Evolutionary conservation across 1,284 basidiomycete genomes (phyloP), one percentile per base, ranked within the genome.

Genomic region (Cutaneotrichosporon arboriforme): DNA sequence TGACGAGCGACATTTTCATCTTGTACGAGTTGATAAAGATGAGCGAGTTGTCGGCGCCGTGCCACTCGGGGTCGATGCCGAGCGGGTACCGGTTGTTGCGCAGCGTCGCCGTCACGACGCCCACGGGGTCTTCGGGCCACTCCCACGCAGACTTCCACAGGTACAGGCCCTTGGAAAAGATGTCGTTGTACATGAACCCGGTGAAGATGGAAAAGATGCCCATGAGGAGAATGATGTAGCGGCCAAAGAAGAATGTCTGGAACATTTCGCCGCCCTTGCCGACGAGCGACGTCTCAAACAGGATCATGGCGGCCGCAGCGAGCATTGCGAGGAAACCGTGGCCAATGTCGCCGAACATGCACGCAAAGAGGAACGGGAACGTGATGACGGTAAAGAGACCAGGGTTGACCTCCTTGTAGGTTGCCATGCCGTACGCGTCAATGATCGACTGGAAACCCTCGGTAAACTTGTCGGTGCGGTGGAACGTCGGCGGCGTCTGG

Each of bases 271-370:
- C 54, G 35, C 65, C 89, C 36, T 94, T 79, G 57, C 86, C 83
- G 15, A 81, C 84, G 67, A 93, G 81, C 71, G 83, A 85, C 70
- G 81, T 84, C 77, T 99, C 96, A 42, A 83, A 81, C 52, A 87
- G 52, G 69, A 96, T 90, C 90, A 98, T 92, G 57, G 81, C 83
- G 8, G 85, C 60, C 2, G 90, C 93, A 20, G 86, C 82, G 35
- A 83, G 68, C 63, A 88, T 81, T 68, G 91, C 87, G 69, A 98
- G 84, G 58, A 85, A 78, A 40, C 91, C 96, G 76, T 99, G 94
- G 10, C 96, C 96, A 70, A 98, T 88, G 75, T 99, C 94, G 69
- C 94, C 96, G 73, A 99, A 99, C 94, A 99, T 98, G 78, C 97
- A 90, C 12, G 93, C 94, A 67, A 98, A 99, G 65, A 99, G 77